Evolutionary conservation across 2,329 filamentous ascomycete genomes (phyloP).

Genomic region (Endoconidiophora laricicola): DNA sequence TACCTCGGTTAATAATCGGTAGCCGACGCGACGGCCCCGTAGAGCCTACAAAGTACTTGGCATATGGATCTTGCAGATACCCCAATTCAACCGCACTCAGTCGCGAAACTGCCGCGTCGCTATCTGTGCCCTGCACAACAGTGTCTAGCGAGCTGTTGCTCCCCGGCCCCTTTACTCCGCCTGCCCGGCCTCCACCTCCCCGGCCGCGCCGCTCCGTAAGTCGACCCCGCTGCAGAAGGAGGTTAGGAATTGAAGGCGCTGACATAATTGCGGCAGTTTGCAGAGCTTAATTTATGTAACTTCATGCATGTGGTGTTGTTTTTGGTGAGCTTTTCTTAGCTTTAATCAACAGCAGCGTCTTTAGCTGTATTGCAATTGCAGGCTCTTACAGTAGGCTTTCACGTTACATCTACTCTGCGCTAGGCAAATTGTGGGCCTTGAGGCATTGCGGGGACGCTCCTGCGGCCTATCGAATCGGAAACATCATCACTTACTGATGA

Average conservation of each 20-base stretch:
- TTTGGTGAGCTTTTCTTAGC: no score
- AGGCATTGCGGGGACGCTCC: no score
- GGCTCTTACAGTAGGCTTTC: no score
- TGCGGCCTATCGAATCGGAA: no score
- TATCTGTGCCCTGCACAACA: conserved; percentile 75
- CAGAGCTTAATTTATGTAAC: no score
- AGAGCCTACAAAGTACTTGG: conserved; percentile 46
- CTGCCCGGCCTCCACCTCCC: conserved; percentile 21
- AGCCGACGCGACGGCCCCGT: conserved; percentile 43
- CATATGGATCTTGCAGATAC: conserved; percentile 72
- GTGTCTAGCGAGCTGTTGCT: conserved; percentile 39
- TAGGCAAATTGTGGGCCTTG: no score
- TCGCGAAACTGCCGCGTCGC: conserved; percentile 75
- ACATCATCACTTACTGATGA: no score
- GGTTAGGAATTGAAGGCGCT: conserved; percentile 61
- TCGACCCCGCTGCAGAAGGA: conserved; percentile 38
- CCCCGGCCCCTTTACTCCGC: conserved; percentile 12
- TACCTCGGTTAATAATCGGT: conserved; percentile 89
- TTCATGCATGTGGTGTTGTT: no score
- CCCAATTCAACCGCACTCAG: conserved; percentile 75
- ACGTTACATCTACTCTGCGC: no score
- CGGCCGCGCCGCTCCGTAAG: conserved; percentile 23
- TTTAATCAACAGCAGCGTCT: no score
- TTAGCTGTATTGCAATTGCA: no score
- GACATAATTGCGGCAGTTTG: conserved; percentile 35